A percentile compares a stretch with the other conserved stretches of the same genome.
Evolutionary conservation across 805 yeast genomes (phyloP).

Genomic region (Wickerhamiella shivajii): DNA sequence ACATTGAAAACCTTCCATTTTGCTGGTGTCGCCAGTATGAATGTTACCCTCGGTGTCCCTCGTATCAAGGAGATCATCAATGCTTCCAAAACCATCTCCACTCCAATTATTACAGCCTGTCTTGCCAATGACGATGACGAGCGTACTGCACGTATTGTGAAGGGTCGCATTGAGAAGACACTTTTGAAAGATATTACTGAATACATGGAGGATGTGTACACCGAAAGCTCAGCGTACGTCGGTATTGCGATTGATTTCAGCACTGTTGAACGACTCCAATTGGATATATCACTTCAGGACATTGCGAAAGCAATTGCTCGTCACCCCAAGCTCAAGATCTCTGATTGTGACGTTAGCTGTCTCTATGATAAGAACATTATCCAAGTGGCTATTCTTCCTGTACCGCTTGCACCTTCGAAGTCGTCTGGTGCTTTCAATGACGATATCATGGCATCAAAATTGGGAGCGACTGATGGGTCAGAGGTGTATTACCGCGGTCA

Average conservation of each 20-base stretch:
- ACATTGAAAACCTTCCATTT: conserved; percentile 92
- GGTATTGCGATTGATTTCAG: conserved; percentile 68
- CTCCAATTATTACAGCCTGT: conserved; percentile 92
- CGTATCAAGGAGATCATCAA: conserved; percentile 98
- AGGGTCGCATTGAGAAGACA: conserved; percentile 94
- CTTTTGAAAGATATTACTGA: conserved; percentile 70
- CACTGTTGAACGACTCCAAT: conserved; percentile 78
- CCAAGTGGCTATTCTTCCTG: conserved; percentile 17
- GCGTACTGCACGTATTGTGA: conserved; percentile 96
- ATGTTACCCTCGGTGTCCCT: conserved; percentile 96
- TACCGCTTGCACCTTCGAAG: not conserved
- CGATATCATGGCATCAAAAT: conserved; percentile 6
- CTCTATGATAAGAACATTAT: conserved; percentile 46
- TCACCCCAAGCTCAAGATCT: conserved; percentile 83
- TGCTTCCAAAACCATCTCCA: conserved; percentile 87
- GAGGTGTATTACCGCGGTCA: conserved; percentile 80
- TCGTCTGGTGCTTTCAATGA: not conserved
- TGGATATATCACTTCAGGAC: conserved; percentile 75
- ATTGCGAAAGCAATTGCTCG: conserved; percentile 66
- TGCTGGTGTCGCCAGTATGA: conserved; percentile 99
- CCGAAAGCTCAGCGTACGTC: conserved; percentile 59
- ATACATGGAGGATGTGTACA: conserved; percentile 88
- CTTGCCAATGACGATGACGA: conserved; percentile 88
- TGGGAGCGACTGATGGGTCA: conserved; percentile 22
- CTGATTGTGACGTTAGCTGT: conserved; percentile 53